Conservation (phyloP, 257 asterid genomes). For the Plantago elongata region DNA sequence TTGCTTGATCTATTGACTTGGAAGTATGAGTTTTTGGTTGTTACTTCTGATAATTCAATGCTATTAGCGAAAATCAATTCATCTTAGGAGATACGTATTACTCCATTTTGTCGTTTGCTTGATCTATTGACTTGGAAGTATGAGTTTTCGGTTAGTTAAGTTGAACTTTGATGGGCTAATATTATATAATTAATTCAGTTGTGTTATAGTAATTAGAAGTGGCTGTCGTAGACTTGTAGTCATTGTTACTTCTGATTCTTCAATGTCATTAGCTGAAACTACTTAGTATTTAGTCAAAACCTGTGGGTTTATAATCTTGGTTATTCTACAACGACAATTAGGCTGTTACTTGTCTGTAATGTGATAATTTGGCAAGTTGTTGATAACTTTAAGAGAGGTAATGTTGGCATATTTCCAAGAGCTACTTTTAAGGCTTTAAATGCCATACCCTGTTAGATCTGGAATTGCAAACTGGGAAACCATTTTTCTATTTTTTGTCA, state of each 20-base stretch:
- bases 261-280: conserved; percentile 12
- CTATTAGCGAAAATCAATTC: conserved; percentile 11
- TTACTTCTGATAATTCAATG: background rate
- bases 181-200: background rate
- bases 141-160: too few relatives aligned
- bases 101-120: background rate
- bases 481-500: conserved; percentile 13
- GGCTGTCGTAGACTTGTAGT: background rate
- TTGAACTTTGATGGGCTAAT: background rate
- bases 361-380: conserved; percentile 26
- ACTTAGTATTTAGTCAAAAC: conserved; percentile 21
- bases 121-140: too few relatives aligned
- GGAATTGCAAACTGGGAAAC: conserved; percentile 15
- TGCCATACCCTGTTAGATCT: conserved; percentile 25
- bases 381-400: conserved; percentile 21
- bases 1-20: too few relatives aligned
- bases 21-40: too few relatives aligned
- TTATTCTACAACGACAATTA: conserved; percentile 15
- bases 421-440: conserved; percentile 11
- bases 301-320: conserved; percentile 19
- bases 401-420: background rate
- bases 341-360: conserved; percentile 30
- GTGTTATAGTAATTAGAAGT: background rate
- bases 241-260: conserved; percentile 11
- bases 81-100: conserved; percentile 23